Conservation (phyloP, 1,284 basidiomycete species). For the Leccinum pallidistipes region DNA sequence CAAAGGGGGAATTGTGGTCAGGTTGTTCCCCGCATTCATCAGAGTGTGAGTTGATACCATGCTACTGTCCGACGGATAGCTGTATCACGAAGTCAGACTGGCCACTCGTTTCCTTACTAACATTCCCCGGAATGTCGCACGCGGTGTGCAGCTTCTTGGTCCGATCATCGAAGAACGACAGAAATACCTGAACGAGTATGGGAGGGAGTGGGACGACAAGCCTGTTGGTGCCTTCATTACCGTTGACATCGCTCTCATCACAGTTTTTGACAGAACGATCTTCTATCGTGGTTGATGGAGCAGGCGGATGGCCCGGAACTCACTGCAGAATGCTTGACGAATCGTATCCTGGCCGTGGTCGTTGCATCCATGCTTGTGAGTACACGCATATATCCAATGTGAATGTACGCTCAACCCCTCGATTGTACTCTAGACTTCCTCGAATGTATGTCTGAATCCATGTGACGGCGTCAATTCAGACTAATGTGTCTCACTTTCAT, state of each 20-base stretch:
- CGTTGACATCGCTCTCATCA: neutral
- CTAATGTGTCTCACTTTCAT: neutral
- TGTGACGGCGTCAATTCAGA: neutral
- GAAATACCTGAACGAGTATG: slow-evolving; percentile 33
- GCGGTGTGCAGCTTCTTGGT: slow-evolving; percentile 29
- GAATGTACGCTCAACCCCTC: neutral
- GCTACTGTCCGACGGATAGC: neutral
- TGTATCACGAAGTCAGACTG: neutral
- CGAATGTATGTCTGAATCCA: slow-evolving; percentile 14
- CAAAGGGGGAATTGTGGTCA: slow-evolving; percentile 27
- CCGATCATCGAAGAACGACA: slow-evolving; percentile 41
- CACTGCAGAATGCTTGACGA: slow-evolving; percentile 31
- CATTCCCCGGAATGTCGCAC: neutral
- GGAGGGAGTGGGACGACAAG: slow-evolving; percentile 35
- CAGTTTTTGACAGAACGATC: slow-evolving; percentile 33
- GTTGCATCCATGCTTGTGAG: slow-evolving; percentile 28
- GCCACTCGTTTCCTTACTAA: slow-evolving; percentile 1
- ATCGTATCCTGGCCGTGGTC: slow-evolving; percentile 36
- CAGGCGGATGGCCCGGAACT: slow-evolving; percentile 32
- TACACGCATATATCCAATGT: neutral
- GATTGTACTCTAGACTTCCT: slow-evolving; percentile 7
- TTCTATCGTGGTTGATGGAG: slow-evolving; percentile 45
- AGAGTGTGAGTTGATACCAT: slow-evolving; percentile 35
- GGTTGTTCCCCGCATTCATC: slow-evolving; percentile 39
- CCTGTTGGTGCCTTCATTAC: slow-evolving; percentile 31